Evolutionary conservation across 495 filamentous ascomycete species (phyloP), one percentile per base, ranked within the genome.

Genomic region (Parathielavia hyrcaniae): DNA sequence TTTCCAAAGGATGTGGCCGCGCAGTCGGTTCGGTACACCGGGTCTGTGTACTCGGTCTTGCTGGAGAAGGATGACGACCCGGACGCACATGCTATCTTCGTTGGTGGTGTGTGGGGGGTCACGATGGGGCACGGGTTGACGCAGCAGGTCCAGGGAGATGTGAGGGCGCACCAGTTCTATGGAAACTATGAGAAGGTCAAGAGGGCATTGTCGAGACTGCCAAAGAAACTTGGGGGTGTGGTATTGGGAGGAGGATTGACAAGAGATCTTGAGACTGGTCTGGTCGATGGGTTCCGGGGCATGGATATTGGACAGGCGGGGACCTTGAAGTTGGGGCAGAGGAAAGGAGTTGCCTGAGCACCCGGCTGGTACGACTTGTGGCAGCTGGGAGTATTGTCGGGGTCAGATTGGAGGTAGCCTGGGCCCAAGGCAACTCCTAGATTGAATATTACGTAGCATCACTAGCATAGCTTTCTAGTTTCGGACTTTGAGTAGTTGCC

Each of bases 81-180:
- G 4, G 71, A 73, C 9, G 74, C 72, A 1, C 73, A 78, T 50
- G 73, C 70, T 22, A 60, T 79, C 7, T 51, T 64, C 14, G 57
- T 79, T 22, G 71, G 61, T 1, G 70, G 70, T 7, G 41, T 71
- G 35, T 79, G 73, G 76, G 75, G 69, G 9, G 73, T 76, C 19
- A 70, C 76, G 9, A 57, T 79, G 40, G 76, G 75, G 5, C 75
- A 78, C 58, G 74, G 75, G 4, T 26, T 73, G n/a, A 59, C 53
- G 10, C 57, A 30, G 22, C 46, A 9, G 19, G 50, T 16, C 0
- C 35, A 38, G 14, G 47, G 26, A 5, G 74, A 77, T 59, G 64
- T 66, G 12, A 69, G 75, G 45, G 70, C 61, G 1, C 75, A 79
- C 57, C 43, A 30, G 46, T 78, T 79, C 64, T 67, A 76, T 30